A percentile compares a stretch with the other conserved stretches of the same genome.
These are phyloP conservation scores for Apiospora aurea DNA, from an alignment of 2,329 filamentous ascomycete genomes.

Conservation along the genomic window DNA sequence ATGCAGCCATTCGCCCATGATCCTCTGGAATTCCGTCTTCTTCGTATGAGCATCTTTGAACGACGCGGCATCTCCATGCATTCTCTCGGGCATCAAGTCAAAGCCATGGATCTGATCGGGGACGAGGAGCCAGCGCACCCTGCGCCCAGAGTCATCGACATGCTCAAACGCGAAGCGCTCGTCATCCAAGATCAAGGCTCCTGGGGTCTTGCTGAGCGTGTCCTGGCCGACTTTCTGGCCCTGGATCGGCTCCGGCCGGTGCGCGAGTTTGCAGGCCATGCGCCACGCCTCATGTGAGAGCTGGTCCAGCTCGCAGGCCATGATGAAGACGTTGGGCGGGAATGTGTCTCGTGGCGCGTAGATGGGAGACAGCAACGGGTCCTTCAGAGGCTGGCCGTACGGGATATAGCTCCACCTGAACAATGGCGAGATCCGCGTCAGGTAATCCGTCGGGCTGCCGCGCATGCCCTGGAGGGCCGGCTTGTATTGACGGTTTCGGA, in stretches of 20 bases:
- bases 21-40: conserved; percentile 39
- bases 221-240: conserved; percentile 40
- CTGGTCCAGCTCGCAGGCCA: conserved; percentile 55
- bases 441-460: conserved; percentile 35
- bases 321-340: conserved; percentile 51
- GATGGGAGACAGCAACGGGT: conserved; percentile 51
- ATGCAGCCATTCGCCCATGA: conserved; percentile 42
- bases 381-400: conserved; percentile 41
- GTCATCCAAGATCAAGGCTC: conserved; percentile 39
- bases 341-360: conserved; percentile 43
- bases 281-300: conserved; percentile 51
- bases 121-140: conserved; percentile 50
- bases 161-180: conserved; percentile 48
- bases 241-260: conserved; percentile 37
- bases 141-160: conserved; percentile 32
- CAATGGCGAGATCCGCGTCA: conserved; percentile 38
- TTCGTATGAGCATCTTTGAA: conserved; percentile 41
- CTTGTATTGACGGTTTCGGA: conserved; percentile 46
- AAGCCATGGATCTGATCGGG: conserved; percentile 52
- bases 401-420: conserved; percentile 53
- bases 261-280: conserved; percentile 46
- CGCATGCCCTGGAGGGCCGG: conserved; percentile 39
- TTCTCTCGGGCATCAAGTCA: conserved; percentile 41
- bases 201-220: conserved; percentile 30
- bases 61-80: conserved; percentile 41